Evolutionary conservation across 2,329 filamentous ascomycete genomes (phyloP).

Genomic region (Parasarocladium wereldwijsianum): DNA sequence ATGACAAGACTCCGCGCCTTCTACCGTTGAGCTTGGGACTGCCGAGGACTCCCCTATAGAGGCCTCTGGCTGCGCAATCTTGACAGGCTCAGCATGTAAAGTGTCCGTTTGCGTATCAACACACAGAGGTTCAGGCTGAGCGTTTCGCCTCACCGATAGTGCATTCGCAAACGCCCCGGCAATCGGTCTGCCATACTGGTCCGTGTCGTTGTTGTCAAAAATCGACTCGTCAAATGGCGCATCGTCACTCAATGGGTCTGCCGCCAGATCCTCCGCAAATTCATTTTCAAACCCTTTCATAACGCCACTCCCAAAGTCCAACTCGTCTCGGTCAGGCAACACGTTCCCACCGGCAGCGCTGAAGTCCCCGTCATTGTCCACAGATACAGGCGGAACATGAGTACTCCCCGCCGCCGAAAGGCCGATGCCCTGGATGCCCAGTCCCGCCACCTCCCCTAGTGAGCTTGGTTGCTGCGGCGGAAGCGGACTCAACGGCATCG

Average conservation of each 20-base stretch:
- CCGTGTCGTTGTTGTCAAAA: slow-evolving; percentile 54
- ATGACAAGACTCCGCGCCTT: slow-evolving; percentile 1
- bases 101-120: slow-evolving; percentile 32
- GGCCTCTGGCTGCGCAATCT: background rate
- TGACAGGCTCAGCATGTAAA: slow-evolving; percentile 23
- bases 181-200: slow-evolving; percentile 45
- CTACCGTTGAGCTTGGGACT: slow-evolving; percentile 5
- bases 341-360: slow-evolving; percentile 5
- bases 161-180: slow-evolving; percentile 42
- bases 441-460: slow-evolving; percentile 16
- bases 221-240: slow-evolving; percentile 56
- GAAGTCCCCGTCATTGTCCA: background rate
- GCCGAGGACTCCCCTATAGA: no score
- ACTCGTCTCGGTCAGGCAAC: slow-evolving; percentile 27
- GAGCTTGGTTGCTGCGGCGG: slow-evolving; percentile 4
- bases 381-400: slow-evolving; percentile 5
- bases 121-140: slow-evolving; percentile 13
- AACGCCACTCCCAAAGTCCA: slow-evolving; percentile 53
- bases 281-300: slow-evolving; percentile 31
- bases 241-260: slow-evolving; percentile 29
- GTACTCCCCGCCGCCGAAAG: slow-evolving; percentile 6
- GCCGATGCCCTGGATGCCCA: slow-evolving; percentile 27
- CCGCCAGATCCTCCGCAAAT: slow-evolving; percentile 30
- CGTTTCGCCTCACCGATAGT: slow-evolving; percentile 27
- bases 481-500: slow-evolving; percentile 2